Evolutionary conservation across 352 stramenopile genomes (phyloP).

Genomic region (Pythium dissotocum): DNA sequence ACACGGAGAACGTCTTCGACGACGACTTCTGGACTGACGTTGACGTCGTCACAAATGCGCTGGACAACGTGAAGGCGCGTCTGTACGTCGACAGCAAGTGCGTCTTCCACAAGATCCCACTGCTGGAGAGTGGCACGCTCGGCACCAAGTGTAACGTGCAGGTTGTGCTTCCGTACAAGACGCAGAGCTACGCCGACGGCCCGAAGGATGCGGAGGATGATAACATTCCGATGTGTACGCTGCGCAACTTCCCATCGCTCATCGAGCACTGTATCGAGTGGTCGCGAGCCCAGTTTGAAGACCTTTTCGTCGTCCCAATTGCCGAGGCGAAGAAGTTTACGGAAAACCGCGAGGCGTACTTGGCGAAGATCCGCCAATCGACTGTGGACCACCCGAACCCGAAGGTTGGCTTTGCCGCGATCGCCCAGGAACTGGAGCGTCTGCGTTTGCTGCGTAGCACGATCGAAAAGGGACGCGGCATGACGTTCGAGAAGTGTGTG

Average conservation of each 20-base stretch:
- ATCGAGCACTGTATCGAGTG: conserved; percentile 99
- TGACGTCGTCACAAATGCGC: conserved; percentile 97
- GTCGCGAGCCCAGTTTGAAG: conserved; percentile 90
- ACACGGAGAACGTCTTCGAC: conserved; percentile 83
- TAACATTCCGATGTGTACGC: conserved; percentile 98
- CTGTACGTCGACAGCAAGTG: conserved; percentile 99
- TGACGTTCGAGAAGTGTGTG: conserved; percentile 78
- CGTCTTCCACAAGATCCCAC: conserved; percentile 95
- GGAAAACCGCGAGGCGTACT: conserved; percentile 65
- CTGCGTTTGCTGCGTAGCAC: conserved; percentile 55
- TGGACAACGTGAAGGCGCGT: conserved; percentile 99
- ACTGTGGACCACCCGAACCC: conserved; percentile 78
- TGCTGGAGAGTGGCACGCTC: conserved; percentile 98
- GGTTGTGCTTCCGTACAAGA: conserved; percentile 85
- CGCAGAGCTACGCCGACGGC: conserved; percentile 93
- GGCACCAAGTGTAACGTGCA: conserved; percentile 98
- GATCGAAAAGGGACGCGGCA: conserved; percentile 47
- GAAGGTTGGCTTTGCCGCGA: conserved; percentile 63
- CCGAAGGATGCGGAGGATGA: conserved; percentile 98
- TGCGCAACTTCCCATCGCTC: conserved; percentile 98
- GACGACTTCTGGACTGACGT: conserved; percentile 82
- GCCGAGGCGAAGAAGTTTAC: conserved; percentile 88
- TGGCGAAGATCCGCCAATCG: conserved; percentile 65
- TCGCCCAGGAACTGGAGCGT: conserved; percentile 75
- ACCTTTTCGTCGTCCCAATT: conserved; percentile 80